A percentile compares a stretch with the other conserved stretches of the same genome.
These are phyloP conservation scores for Alternaria hordeiaustralica DNA, from an alignment of 2,329 filamentous ascomycete genomes.

Conservation along the genomic window DNA sequence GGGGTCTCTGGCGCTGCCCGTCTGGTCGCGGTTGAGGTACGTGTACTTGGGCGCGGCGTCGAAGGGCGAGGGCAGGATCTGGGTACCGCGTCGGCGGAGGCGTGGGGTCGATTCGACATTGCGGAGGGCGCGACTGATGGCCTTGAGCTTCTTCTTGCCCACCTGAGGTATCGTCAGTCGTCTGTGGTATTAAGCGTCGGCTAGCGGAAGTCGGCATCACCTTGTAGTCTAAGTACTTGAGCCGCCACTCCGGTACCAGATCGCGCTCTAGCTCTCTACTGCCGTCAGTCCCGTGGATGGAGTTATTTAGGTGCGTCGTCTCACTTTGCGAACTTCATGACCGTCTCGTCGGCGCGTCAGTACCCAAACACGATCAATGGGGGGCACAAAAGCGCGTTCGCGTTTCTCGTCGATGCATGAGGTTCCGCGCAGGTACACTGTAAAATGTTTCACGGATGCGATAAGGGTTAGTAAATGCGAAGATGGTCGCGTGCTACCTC, in stretches of 20 bases:
- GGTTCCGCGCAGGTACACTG: not conserved
- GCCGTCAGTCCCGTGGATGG: conserved; percentile 4
- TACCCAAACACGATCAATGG: not conserved
- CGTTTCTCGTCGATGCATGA: not conserved
- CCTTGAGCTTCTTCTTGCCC: conserved; percentile 93
- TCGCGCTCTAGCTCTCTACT: conserved; percentile 80
- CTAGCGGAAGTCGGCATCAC: conserved; percentile 49
- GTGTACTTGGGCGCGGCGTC: conserved; percentile 50
- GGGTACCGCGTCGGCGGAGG: conserved; percentile 44
- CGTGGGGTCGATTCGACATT: conserved; percentile 62
- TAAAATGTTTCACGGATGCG: not conserved
- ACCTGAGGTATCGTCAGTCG: conserved; percentile 47
- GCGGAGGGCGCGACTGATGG: conserved; percentile 74
- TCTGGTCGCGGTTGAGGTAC: conserved; percentile 47
- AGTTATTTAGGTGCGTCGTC: conserved; percentile 23
- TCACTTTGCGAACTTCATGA: conserved; percentile 69
- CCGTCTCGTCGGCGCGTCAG: conserved; percentile 17
- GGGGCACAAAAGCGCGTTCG: not conserved
- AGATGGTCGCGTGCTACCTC: not conserved
- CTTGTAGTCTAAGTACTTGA: conserved; percentile 96
- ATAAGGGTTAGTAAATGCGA: not conserved
- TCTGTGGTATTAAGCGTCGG: conserved; percentile 7
- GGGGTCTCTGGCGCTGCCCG: conserved; percentile 22
- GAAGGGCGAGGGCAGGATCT: conserved; percentile 42
- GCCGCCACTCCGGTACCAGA: conserved; percentile 91